phyloP scores from a whole-genome alignment of 1,284 basidiomycete species.

The Cutaneotrichosporon dermatis region DNA sequence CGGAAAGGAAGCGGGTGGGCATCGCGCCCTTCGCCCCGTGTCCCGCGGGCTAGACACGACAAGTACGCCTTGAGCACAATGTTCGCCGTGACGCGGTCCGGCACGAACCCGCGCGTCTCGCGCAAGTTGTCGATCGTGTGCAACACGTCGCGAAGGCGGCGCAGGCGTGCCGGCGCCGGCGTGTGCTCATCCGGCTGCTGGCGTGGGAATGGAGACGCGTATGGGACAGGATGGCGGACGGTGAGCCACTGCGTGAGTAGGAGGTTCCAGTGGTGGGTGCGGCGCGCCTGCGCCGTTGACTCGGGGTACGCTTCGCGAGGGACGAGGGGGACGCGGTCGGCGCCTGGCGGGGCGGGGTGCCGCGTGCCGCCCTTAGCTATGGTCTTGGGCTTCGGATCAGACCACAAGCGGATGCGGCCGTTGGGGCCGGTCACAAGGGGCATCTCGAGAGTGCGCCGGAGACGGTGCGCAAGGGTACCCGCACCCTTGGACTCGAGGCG shows the following conservation, averaged over 20 bases:
- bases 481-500: conserved; percentile 28
- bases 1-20: conserved; percentile 4
- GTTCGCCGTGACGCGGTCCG: conserved; percentile 41
- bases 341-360: conserved; percentile 1
- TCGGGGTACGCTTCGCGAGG: conserved; percentile 6
- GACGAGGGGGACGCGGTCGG: conserved; percentile 10
- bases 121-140: conserved; percentile 28
- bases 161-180: conserved; percentile 12
- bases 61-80: conserved; percentile 43
- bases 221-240: conserved; percentile 7
- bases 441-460: conserved; percentile 23
- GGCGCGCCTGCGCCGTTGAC: conserved; percentile 4
- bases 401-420: conserved; percentile 5
- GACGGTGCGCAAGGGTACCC: conserved; percentile 31
- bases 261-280: conserved; percentile 17
- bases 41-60: conserved; percentile 5
- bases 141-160: conserved; percentile 32
- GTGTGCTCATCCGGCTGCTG: neutral
- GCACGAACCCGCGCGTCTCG: conserved; percentile 30
- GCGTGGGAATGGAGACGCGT: conserved; percentile 1
- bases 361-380: neutral
- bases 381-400: neutral
- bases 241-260: conserved; percentile 13
- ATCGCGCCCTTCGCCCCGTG: conserved; percentile 1
- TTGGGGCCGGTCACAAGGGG: neutral